Percentiles rank a stretch among this genome's conserved stretches.
phyloP scores from a whole-genome alignment of 2,329 filamentous ascomycete genomes.

The Furcasterigmium sp. region DNA sequence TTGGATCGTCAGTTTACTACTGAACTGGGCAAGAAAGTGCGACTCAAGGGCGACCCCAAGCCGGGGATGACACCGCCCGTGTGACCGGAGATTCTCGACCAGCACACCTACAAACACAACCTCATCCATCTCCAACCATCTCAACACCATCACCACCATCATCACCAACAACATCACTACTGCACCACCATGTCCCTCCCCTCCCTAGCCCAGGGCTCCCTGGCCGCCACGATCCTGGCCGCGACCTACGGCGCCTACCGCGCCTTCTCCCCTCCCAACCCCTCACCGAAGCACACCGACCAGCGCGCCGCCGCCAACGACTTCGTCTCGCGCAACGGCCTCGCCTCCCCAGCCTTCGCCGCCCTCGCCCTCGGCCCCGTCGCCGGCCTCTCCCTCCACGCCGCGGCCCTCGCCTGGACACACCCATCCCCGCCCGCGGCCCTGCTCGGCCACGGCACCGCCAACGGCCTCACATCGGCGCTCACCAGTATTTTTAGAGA shows the following conservation, averaged over 20 bases:
- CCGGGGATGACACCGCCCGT: no score
- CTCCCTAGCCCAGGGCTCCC: background rate
- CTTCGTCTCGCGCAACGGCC: slow-evolving; percentile 16
- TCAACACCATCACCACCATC: background rate
- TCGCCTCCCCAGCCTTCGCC: slow-evolving; percentile 17
- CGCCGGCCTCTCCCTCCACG: slow-evolving; percentile 15
- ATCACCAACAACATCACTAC: background rate
- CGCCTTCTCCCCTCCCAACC: slow-evolving; percentile 25
- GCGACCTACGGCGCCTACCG: slow-evolving; percentile 23
- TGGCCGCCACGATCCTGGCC: slow-evolving; percentile 16
- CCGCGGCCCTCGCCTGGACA: slow-evolving; percentile 12
- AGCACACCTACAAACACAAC: background rate
- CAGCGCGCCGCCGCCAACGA: slow-evolving; percentile 12
- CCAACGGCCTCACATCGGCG: slow-evolving; percentile 10
- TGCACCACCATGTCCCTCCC: background rate
- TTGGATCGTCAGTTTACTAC: no score
- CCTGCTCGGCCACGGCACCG: slow-evolving; percentile 8
- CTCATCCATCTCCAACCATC: background rate
- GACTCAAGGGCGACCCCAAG: no score
- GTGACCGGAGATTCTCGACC: no score
- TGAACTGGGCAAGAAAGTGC: no score
- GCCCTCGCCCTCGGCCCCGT: slow-evolving; percentile 17
- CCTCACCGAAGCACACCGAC: slow-evolving; percentile 7
- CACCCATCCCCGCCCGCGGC: slow-evolving; percentile 16
- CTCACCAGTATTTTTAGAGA: no score